Evolutionary conservation across 2,329 filamentous ascomycete genomes (phyloP).

Genomic region (Botrytis paeoniae): DNA sequence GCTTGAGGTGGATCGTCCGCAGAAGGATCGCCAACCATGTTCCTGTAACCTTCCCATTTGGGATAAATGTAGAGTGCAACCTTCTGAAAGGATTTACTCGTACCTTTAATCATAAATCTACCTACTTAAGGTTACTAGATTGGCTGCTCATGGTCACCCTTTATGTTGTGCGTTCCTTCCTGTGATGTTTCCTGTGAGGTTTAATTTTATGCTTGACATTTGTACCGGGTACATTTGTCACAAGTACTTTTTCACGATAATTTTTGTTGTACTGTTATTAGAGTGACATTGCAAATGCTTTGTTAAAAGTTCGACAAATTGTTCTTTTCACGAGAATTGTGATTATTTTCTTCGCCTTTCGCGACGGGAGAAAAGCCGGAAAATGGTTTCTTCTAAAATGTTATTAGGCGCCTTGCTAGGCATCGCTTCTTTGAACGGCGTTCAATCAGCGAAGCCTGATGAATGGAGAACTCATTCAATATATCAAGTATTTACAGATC

Average conservation of each 20-base stretch:
- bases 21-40: not conserved
- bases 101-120: not conserved
- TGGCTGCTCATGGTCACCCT: not conserved
- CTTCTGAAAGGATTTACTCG: not conserved
- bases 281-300: too few relatives aligned
- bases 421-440: not conserved
- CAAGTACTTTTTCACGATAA: not conserved
- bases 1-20: not conserved
- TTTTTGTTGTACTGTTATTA: too few relatives aligned
- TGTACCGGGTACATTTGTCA: not conserved
- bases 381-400: not conserved
- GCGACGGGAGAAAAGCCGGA: not conserved
- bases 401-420: not conserved
- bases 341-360: not conserved
- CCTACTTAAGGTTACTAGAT: not conserved
- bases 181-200: too few relatives aligned
- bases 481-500: constrained; percentile 30
- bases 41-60: not conserved
- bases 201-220: not conserved
- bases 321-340: not conserved
- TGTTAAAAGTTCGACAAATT: fast-evolving
- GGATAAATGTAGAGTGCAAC: not conserved
- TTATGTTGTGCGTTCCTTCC: not conserved
- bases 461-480: constrained; percentile 14
- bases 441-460: constrained; percentile 1